Evolutionary conservation across 140 eudicot genomes (phyloP).

Genomic region (Flaveria floridana): DNA sequence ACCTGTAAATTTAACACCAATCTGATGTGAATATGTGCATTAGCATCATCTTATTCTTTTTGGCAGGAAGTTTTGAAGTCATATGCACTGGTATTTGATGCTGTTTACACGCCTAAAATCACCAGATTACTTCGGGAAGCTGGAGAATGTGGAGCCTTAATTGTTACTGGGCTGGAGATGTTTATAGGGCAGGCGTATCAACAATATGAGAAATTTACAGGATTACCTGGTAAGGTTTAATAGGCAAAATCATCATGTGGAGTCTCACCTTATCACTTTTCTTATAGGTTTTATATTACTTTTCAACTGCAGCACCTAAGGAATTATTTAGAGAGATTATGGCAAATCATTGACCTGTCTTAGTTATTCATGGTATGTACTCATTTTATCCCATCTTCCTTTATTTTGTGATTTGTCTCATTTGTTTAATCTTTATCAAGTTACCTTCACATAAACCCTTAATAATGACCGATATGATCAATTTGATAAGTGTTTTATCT

Average conservation of each 20-base stretch:
- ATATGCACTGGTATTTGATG: conserved; percentile 79
- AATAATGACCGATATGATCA: neutral
- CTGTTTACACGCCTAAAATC: conserved; percentile 86
- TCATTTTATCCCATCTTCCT: conserved; percentile 14
- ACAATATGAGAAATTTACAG: conserved; percentile 91
- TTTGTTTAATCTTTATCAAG: neutral
- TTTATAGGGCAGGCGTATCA: conserved; percentile 94
- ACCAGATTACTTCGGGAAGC: conserved; percentile 82
- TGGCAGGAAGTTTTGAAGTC: conserved; percentile 71
- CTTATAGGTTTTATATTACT: neutral
- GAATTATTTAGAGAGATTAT: conserved; percentile 64
- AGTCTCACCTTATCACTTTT: conserved; percentile 1
- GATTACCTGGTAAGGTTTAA: conserved; percentile 65
- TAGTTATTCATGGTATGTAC: conserved; percentile 26
- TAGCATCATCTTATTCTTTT: neutral
- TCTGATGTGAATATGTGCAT: neutral
- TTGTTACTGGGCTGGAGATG: conserved; percentile 82
- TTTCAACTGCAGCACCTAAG: conserved; percentile 67
- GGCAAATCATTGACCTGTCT: conserved; percentile 41
- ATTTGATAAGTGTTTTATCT: neutral
- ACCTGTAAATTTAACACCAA: neutral
- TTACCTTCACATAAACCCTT: neutral
- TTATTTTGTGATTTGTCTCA: neutral
- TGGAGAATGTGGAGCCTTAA: conserved; percentile 65
- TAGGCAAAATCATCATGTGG: neutral